Conservation (phyloP, 2,329 filamentous ascomycete species). For the Teratosphaeria pseudoeucalypti region DNA sequence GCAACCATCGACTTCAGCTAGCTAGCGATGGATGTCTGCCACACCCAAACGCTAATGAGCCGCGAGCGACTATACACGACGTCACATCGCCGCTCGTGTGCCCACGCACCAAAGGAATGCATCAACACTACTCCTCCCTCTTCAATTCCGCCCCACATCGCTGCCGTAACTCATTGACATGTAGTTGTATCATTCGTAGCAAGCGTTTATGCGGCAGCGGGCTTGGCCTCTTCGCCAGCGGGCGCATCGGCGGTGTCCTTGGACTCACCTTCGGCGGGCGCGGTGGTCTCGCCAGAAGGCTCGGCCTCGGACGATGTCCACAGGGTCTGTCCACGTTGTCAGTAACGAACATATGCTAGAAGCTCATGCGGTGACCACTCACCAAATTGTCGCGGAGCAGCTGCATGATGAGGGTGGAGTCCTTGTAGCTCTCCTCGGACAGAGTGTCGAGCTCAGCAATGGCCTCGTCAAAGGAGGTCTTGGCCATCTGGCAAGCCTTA, state of each 20-base stretch:
- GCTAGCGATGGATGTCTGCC: neutral
- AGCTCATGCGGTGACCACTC: slow-evolving; percentile 12
- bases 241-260: slow-evolving; percentile 48
- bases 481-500: slow-evolving; percentile 94
- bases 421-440: slow-evolving; percentile 98
- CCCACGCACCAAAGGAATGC: slow-evolving; percentile 8
- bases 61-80: neutral
- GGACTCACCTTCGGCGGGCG: slow-evolving; percentile 38
- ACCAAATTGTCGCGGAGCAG: slow-evolving; percentile 94
- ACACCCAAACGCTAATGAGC: neutral
- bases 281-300: slow-evolving; percentile 47
- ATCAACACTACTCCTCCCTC: slow-evolving; percentile 1
- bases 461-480: slow-evolving; percentile 91
- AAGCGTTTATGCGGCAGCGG: slow-evolving; percentile 28
- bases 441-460: slow-evolving; percentile 95
- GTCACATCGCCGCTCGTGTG: neutral
- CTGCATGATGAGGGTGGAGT: slow-evolving; percentile 98
- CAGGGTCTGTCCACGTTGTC: slow-evolving; percentile 58
- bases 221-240: slow-evolving; percentile 40
- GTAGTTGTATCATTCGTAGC: neutral
- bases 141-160: neutral
- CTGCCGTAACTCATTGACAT: slow-evolving; percentile 5
- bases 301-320: slow-evolving; percentile 99
- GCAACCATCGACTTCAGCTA: neutral
- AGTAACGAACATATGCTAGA: neutral